Percentiles rank a stretch among this genome's conserved stretches.
These are phyloP conservation scores for Phylloporus scabripes DNA, from an alignment of 768 basidiomycete genomes.

Conservation along the genomic window DNA sequence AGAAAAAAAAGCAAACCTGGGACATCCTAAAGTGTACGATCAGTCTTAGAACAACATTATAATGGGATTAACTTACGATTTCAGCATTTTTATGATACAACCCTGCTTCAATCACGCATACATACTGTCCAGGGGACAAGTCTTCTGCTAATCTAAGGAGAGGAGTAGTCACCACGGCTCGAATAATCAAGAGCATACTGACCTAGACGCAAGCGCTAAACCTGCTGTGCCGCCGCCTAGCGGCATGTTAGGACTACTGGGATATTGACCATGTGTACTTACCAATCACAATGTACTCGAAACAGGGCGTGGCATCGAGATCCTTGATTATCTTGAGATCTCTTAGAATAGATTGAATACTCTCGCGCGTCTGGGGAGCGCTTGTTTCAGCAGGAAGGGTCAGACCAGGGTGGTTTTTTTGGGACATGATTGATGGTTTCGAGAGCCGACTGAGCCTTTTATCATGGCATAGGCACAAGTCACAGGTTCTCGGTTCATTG, in stretches of 20 bases:
- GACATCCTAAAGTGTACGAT: constrained; percentile 7
- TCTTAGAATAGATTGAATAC: not conserved
- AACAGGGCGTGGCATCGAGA: not conserved
- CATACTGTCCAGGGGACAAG: constrained; percentile 9
- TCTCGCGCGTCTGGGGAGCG: not conserved
- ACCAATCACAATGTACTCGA: not conserved
- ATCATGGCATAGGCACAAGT: no score
- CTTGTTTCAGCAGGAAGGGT: not conserved
- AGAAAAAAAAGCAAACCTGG: constrained; percentile 9
- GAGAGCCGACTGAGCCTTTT: not conserved
- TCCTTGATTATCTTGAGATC: not conserved
- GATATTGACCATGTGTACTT: not conserved
- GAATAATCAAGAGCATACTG: not conserved
- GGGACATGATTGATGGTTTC: not conserved
- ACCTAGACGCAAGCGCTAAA: constrained; percentile 15
- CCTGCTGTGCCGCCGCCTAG: constrained; percentile 16
- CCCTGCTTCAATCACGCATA: constrained; percentile 16
- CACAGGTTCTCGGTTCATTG: not conserved
- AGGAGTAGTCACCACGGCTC: not conserved
- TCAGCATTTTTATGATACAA: constrained; percentile 3
- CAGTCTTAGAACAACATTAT: not conserved
- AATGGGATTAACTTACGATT: constrained; percentile 8
- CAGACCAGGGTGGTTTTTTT: not conserved
- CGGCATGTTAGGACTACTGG: not conserved
- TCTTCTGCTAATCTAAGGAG: constrained; percentile 9